Evolutionary conservation across 768 basidiomycete species (phyloP).

Genomic region (Mycena galericulata): DNA sequence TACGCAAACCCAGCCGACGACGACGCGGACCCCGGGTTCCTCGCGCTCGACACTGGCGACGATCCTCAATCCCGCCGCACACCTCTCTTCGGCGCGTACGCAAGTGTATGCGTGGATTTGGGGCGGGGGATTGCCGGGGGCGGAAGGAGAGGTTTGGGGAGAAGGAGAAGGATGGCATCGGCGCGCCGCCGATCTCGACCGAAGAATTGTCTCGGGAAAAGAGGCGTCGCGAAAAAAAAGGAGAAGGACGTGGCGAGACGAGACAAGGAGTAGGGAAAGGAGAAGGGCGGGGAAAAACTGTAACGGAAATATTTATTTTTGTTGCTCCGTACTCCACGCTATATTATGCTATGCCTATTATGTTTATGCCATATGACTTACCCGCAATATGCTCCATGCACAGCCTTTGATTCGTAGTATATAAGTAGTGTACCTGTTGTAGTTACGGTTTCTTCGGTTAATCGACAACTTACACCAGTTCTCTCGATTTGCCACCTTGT

Average conservation of each 20-base stretch:
- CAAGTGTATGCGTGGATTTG: slow-evolving; percentile 53
- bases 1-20: background rate
- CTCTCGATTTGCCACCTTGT: no score
- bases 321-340: no score
- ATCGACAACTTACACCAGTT: no score
- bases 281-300: no score
- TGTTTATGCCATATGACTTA: no score
- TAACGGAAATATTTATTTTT: no score
- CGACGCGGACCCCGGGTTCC: background rate
- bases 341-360: no score
- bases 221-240: background rate
- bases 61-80: slow-evolving; percentile 54
- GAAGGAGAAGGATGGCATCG: background rate
- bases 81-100: slow-evolving; percentile 53
- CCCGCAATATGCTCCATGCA: no score
- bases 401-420: no score
- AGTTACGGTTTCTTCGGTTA: no score
- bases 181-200: no score
- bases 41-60: slow-evolving; percentile 43
- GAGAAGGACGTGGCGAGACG: background rate
- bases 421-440: no score
- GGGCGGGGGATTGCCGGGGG: slow-evolving; percentile 54
- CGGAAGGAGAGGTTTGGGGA: slow-evolving; percentile 46
- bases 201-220: background rate
- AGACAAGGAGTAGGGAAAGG: background rate